Evolutionary conservation across 2,329 filamentous ascomycete species (phyloP).

Genomic region (Amylocarpus encephaloides): DNA sequence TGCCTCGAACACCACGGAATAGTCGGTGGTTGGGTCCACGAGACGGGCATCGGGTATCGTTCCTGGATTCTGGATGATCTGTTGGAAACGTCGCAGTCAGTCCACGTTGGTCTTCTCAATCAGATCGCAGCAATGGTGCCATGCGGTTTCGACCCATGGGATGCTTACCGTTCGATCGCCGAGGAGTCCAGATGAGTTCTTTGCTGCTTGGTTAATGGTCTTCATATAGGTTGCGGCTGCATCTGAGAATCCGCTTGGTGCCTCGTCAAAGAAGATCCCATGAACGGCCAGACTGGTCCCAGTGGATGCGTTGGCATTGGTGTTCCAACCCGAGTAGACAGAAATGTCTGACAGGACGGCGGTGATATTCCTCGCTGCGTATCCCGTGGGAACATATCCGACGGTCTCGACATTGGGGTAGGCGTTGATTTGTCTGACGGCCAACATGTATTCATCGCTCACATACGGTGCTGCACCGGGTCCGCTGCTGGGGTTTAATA

Average conservation of each 20-base stretch:
- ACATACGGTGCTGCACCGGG: slow-evolving; percentile 31
- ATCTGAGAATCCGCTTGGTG: slow-evolving; percentile 2
- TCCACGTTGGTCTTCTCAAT: background rate
- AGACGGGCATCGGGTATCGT: slow-evolving; percentile 1
- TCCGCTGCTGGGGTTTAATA: slow-evolving; percentile 26
- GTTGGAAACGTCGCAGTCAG: background rate
- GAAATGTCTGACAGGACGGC: slow-evolving; percentile 32
- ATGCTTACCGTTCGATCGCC: slow-evolving; percentile 1
- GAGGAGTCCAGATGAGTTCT: slow-evolving; percentile 5
- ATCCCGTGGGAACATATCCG: slow-evolving; percentile 35
- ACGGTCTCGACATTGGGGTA: slow-evolving; percentile 34
- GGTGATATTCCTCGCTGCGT: slow-evolving; percentile 26
- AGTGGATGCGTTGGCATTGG: background rate
- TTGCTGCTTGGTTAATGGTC: slow-evolving; percentile 5
- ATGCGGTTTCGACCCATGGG: background rate
- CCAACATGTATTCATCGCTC: slow-evolving; percentile 28
- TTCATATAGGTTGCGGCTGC: slow-evolving; percentile 8
- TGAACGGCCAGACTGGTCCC: slow-evolving; percentile 9
- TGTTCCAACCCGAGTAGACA: slow-evolving; percentile 33
- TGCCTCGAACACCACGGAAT: slow-evolving; percentile 5
- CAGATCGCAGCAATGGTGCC: background rate
- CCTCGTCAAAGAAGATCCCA: slow-evolving; percentile 20
- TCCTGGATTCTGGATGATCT: slow-evolving; percentile 9
- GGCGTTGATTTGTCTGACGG: slow-evolving; percentile 31
- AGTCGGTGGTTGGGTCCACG: background rate